phyloP scores from a whole-genome alignment of 2,329 filamentous ascomycete species.

The Aspergillus bombycis region DNA sequence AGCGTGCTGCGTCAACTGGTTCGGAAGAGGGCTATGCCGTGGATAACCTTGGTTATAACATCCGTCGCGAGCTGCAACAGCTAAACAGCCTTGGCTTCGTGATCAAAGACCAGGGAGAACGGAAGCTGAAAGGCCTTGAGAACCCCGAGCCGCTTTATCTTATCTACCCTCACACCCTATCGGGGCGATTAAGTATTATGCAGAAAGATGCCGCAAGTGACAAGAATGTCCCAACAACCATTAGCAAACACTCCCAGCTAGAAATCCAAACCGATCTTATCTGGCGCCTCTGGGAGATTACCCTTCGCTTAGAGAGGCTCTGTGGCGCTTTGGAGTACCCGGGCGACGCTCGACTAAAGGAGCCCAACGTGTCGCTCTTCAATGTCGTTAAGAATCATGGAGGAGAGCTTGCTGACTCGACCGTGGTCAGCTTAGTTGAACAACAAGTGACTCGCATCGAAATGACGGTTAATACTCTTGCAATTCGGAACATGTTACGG shows the following conservation, averaged over 20 bases:
- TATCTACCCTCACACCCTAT: conserved; percentile 87
- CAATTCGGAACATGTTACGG: conserved; percentile 75
- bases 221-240: conserved; percentile 54
- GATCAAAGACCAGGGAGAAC: conserved; percentile 93
- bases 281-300: conserved; percentile 88
- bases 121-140: conserved; percentile 93
- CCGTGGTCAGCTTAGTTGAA: conserved; percentile 86
- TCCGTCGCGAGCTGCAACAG: conserved; percentile 83
- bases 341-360: conserved; percentile 65
- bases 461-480: conserved; percentile 80
- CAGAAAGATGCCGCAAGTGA: conserved; percentile 53
- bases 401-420: conserved; percentile 84
- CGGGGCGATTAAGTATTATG: conserved; percentile 62
- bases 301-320: conserved; percentile 86
- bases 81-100: conserved; percentile 92
- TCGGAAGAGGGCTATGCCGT: conserved; percentile 77
- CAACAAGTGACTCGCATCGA: conserved; percentile 96
- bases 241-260: conserved; percentile 65
- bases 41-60: conserved; percentile 72
- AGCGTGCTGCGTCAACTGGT: conserved; percentile 68
- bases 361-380: conserved; percentile 80
- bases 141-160: conserved; percentile 96
- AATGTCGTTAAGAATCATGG: conserved; percentile 73
- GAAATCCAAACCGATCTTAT: conserved; percentile 83
- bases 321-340: conserved; percentile 83